Evolutionary conservation across 2,329 filamentous ascomycete species (phyloP).

Genomic region (Exutisphaerella laricina): DNA sequence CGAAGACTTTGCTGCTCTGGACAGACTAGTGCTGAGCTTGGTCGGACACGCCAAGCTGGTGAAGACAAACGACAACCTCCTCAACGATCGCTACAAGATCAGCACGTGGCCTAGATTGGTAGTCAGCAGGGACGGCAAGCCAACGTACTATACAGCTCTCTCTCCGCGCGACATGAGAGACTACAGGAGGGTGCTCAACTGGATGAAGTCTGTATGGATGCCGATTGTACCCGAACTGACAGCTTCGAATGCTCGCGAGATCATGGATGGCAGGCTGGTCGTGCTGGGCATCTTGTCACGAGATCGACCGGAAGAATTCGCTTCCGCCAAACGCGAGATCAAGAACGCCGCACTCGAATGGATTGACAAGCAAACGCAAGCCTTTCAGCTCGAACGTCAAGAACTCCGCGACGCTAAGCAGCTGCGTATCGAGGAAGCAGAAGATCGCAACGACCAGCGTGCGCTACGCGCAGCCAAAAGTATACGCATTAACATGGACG

Average conservation of each 20-base stretch:
- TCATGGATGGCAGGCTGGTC: constrained; percentile 94
- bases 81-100: constrained; percentile 85
- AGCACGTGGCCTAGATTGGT: constrained; percentile 93
- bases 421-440: constrained; percentile 89
- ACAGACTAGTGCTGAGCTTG: constrained; percentile 77
- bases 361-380: constrained; percentile 92
- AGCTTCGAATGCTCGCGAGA: constrained; percentile 82
- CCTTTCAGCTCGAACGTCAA: constrained; percentile 88
- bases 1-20: constrained; percentile 85
- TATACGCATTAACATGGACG: constrained; percentile 86
- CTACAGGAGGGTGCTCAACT: constrained; percentile 68
- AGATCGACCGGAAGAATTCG: constrained; percentile 72
- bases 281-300: constrained; percentile 84
- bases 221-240: constrained; percentile 93
- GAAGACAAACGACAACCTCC: constrained; percentile 72
- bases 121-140: constrained; percentile 80
- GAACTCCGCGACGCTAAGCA: constrained; percentile 93
- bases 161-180: constrained; percentile 91
- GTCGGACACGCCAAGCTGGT: constrained; percentile 90
- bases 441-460: constrained; percentile 85
- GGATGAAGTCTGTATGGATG: constrained; percentile 97
- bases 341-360: constrained; percentile 95
- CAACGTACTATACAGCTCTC: constrained; percentile 82
- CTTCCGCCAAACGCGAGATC: constrained; percentile 74
- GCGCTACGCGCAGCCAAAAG: constrained; percentile 81